A percentile compares a stretch with the other conserved stretches of the same genome.
These are phyloP conservation scores for Gynochthodes officinalis DNA, from an alignment of 257 asterid species.

Conservation along the genomic window DNA sequence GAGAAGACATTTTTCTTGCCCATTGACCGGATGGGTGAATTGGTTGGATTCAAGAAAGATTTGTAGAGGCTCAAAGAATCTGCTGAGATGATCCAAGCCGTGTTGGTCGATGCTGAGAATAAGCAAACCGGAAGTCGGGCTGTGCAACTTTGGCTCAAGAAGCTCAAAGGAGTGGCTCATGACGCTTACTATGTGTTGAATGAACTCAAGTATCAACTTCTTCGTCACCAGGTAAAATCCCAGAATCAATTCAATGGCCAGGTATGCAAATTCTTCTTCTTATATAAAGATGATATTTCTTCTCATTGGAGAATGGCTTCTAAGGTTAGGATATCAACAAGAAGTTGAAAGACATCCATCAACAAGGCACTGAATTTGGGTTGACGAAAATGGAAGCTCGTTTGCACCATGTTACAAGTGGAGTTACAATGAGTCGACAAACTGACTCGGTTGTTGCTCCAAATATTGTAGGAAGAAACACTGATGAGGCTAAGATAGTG, in stretches of 20 bases:
- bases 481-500: background rate
- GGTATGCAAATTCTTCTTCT: background rate
- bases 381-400: background rate
- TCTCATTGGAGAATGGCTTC: slow-evolving; percentile 3
- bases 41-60: slow-evolving; percentile 1
- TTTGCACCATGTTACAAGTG: background rate
- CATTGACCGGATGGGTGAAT: background rate
- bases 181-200: background rate
- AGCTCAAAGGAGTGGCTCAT: background rate
- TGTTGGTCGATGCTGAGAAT: background rate
- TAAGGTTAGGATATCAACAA: background rate
- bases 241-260: background rate
- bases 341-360: background rate
- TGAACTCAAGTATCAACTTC: slow-evolving; percentile 1
- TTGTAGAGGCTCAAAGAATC: background rate
- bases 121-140: background rate
- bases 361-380: background rate
- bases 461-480: background rate
- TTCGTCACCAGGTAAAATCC: background rate
- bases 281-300: background rate
- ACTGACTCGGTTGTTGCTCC: background rate
- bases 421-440: background rate
- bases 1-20: background rate
- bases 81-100: background rate
- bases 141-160: background rate